phyloP scores from a whole-genome alignment of 495 filamentous ascomycete genomes.

The Collariella sp. region DNA sequence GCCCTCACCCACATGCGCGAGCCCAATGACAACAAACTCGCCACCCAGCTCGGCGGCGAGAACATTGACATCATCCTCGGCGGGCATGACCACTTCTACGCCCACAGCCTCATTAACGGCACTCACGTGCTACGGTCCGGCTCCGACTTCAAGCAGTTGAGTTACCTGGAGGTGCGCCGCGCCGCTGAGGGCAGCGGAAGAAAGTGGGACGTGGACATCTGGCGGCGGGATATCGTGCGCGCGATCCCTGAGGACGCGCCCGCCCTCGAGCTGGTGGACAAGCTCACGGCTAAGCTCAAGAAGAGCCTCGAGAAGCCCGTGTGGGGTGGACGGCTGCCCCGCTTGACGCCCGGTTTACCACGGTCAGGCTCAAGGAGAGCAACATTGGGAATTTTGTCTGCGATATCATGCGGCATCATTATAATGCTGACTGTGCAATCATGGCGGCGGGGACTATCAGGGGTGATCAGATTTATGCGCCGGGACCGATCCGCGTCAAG shows the following conservation, averaged over 20 bases:
- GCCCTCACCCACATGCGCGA: slow-evolving; percentile 79
- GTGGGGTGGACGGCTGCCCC: slow-evolving; percentile 72
- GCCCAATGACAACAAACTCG: slow-evolving; percentile 77
- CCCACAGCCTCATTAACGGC: slow-evolving; percentile 63
- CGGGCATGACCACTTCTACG: slow-evolving; percentile 86
- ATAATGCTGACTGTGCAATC: slow-evolving; percentile 67
- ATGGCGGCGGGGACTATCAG: slow-evolving; percentile 87
- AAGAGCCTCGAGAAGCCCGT: slow-evolving; percentile 70
- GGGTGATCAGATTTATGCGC: slow-evolving; percentile 80
- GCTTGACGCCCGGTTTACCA: slow-evolving; percentile 77
- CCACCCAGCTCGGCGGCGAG: slow-evolving; percentile 54
- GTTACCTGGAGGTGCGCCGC: slow-evolving; percentile 68
- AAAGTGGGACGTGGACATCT: slow-evolving; percentile 70
- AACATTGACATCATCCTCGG: slow-evolving; percentile 73
- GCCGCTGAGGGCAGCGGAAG: slow-evolving; percentile 33
- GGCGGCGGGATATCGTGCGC: slow-evolving; percentile 59
- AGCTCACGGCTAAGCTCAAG: slow-evolving; percentile 60
- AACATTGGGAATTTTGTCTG: slow-evolving; percentile 86
- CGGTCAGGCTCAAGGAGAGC: slow-evolving; percentile 64
- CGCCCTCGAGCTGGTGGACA: slow-evolving; percentile 51
- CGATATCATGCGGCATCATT: slow-evolving; percentile 80
- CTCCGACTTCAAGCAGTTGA: slow-evolving; percentile 83
- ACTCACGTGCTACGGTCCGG: slow-evolving; percentile 76
- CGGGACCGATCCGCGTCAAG: slow-evolving; percentile 63
- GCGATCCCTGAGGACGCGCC: slow-evolving; percentile 53